These are phyloP conservation scores for Linum usitatissimum DNA, from an alignment of 345 rosid genomes.

Conservation along the genomic window DNA sequence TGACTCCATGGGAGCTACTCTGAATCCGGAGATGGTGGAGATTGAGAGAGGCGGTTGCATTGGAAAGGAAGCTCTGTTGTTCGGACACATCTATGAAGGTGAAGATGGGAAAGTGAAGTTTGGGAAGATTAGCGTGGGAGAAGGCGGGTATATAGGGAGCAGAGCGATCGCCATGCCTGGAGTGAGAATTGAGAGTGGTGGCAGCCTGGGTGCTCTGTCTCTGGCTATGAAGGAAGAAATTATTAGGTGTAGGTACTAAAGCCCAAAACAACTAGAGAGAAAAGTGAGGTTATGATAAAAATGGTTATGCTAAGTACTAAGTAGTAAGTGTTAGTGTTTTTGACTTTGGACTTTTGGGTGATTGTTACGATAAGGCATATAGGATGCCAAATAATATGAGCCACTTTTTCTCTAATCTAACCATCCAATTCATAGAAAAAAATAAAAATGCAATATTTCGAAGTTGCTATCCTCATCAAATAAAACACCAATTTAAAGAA, in stretches of 20 bases:
- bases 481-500: too few relatives aligned
- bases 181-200: constrained; percentile 42
- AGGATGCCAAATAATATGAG: background rate
- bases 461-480: too few relatives aligned
- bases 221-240: constrained; percentile 54
- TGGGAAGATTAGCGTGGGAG: constrained; percentile 38
- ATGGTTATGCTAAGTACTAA: background rate
- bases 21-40: constrained; percentile 64
- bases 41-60: constrained; percentile 44
- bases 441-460: too few relatives aligned
- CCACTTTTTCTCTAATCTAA: too few relatives aligned
- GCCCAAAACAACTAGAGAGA: background rate
- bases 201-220: constrained; percentile 31
- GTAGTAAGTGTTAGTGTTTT: background rate
- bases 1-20: constrained; percentile 47
- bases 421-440: too few relatives aligned
- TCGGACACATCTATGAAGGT: constrained; percentile 60
- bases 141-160: constrained; percentile 44
- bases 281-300: background rate
- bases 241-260: constrained; percentile 18
- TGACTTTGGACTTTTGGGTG: background rate
- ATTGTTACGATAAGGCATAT: background rate
- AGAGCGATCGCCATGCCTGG: constrained; percentile 55
- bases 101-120: constrained; percentile 51
- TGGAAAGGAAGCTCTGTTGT: constrained; percentile 40